Evolutionary conservation across 192 early-diverging fungal species (phyloP).

Genomic region (Backusella circina): DNA sequence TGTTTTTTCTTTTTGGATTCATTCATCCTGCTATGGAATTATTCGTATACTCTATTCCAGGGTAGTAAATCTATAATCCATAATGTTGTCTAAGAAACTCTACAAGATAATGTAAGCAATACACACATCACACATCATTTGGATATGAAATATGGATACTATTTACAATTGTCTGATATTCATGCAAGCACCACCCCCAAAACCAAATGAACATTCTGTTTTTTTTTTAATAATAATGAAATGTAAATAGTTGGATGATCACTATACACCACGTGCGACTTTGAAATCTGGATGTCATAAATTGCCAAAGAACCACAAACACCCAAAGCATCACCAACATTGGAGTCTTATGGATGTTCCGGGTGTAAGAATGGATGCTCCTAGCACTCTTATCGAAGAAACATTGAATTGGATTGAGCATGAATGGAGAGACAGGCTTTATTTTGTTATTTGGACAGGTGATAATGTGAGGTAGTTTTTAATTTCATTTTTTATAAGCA

Average conservation of each 20-base stretch:
- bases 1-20: background rate
- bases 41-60: background rate
- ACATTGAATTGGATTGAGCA: conserved; percentile 56
- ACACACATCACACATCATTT: background rate
- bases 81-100: background rate
- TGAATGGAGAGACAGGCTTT: conserved; percentile 43
- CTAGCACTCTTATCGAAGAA: conserved; percentile 52
- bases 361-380: conserved; percentile 57
- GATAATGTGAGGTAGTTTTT: conserved; percentile 58
- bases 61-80: background rate
- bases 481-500: background rate
- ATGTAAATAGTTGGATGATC: conserved; percentile 40
- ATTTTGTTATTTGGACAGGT: conserved; percentile 76
- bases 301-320: conserved; percentile 8
- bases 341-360: conserved; percentile 54
- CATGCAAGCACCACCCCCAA: conserved; percentile 30
- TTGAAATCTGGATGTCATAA: conserved; percentile 59
- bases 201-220: background rate
- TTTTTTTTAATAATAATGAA: background rate
- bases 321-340: conserved; percentile 14
- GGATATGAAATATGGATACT: conserved; percentile 41
- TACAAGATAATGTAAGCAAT: background rate
- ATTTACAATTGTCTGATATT: conserved; percentile 68
- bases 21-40: background rate
- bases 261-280: conserved; percentile 51